These are phyloP conservation scores for Wickerhamomyces alni DNA, from an alignment of 805 yeast species.

Conservation along the genomic window DNA sequence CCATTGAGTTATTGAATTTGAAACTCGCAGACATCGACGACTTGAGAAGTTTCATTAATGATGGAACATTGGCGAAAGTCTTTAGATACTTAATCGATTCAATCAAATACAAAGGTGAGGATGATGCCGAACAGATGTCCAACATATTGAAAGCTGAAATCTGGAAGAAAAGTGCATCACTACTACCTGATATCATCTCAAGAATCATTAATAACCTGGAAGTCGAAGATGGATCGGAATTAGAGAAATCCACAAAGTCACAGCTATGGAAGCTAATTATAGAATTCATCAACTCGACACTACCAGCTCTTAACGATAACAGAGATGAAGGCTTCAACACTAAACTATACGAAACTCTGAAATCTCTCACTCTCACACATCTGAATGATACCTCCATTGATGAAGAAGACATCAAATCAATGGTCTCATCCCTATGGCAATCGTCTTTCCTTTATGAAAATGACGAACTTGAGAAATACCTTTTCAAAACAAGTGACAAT, in stretches of 20 bases:
- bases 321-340: constrained; percentile 41
- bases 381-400: constrained; percentile 26
- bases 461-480: constrained; percentile 45
- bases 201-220: constrained; percentile 21
- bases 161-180: constrained; percentile 48
- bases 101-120: constrained; percentile 37
- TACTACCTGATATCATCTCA: constrained; percentile 31
- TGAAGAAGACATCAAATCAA: constrained; percentile 31
- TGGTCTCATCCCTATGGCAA: constrained; percentile 46
- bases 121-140: constrained; percentile 10
- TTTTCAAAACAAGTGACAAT: constrained; percentile 22
- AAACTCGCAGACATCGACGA: constrained; percentile 29
- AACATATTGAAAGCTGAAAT: constrained; percentile 26
- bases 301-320: constrained; percentile 25
- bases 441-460: constrained; percentile 54
- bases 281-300: constrained; percentile 34
- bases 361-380: constrained; percentile 35
- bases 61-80: constrained; percentile 40
- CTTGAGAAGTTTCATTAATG: constrained; percentile 33
- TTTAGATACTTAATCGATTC: constrained; percentile 48
- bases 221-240: constrained; percentile 9
- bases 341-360: constrained; percentile 36
- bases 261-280: constrained; percentile 36
- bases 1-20: constrained; percentile 35
- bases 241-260: constrained; percentile 3